Percentiles rank a stretch among this genome's conserved stretches.
These are phyloP conservation scores for Yarrowia sp. DNA, from an alignment of 805 yeast genomes.

Conservation along the genomic window DNA sequence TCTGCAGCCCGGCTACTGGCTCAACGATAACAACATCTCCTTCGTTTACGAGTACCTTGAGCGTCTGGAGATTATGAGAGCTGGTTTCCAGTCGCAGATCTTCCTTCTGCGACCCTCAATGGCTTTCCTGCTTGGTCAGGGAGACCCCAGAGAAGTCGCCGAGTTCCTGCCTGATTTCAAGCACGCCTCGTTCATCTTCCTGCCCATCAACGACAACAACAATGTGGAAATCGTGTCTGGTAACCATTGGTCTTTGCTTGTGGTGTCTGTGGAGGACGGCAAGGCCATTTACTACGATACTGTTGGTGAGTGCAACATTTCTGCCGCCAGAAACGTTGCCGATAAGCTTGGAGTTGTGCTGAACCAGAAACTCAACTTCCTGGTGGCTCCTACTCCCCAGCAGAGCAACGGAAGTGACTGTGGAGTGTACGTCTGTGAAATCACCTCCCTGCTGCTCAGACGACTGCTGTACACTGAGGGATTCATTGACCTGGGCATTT, in stretches of 20 bases:
- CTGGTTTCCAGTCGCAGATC: slow-evolving; percentile 49
- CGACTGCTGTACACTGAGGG: slow-evolving; percentile 43
- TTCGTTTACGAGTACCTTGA: slow-evolving; percentile 67
- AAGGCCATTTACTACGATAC: slow-evolving; percentile 67
- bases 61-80: slow-evolving; percentile 45
- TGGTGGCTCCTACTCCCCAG: slow-evolving; percentile 54
- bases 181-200: slow-evolving; percentile 59
- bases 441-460: slow-evolving; percentile 46
- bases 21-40: slow-evolving; percentile 72
- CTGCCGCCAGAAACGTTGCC: slow-evolving; percentile 50
- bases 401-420: slow-evolving; percentile 60
- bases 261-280: slow-evolving; percentile 58
- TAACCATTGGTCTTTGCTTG: slow-evolving; percentile 76
- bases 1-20: slow-evolving; percentile 71
- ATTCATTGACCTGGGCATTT: slow-evolving; percentile 49
- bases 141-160: slow-evolving; percentile 52
- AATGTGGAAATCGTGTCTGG: slow-evolving; percentile 72
- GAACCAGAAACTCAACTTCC: slow-evolving; percentile 43
- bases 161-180: slow-evolving; percentile 58
- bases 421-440: slow-evolving; percentile 54
- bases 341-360: slow-evolving; percentile 49
- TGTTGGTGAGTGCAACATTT: slow-evolving; percentile 55
- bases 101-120: slow-evolving; percentile 65
- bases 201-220: slow-evolving; percentile 73
- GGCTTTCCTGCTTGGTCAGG: slow-evolving; percentile 58